Evolutionary conservation across 106 monocot genomes (phyloP).

Genomic region (Amphibolis antarctica): DNA sequence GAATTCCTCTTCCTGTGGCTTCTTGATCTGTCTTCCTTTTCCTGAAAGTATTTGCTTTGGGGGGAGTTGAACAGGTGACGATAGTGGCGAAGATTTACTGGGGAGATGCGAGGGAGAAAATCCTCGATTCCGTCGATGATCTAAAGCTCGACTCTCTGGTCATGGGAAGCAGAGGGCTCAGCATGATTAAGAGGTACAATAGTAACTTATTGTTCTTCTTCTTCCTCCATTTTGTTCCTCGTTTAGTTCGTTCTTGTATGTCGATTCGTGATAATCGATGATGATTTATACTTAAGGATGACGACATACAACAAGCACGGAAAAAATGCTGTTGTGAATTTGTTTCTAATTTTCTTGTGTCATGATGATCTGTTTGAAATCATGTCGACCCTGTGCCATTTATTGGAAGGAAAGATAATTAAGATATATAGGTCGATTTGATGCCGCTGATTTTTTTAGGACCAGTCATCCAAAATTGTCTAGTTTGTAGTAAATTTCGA

Average conservation of each 20-base stretch:
- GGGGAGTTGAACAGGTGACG: slow-evolving; percentile 18
- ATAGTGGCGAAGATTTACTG: slow-evolving; percentile 64
- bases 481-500: neutral
- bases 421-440: no score
- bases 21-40: neutral
- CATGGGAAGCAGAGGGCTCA: slow-evolving; percentile 69
- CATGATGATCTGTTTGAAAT: no score
- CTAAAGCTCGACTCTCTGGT: slow-evolving; percentile 55
- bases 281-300: no score
- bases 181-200: slow-evolving; percentile 40
- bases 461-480: no score
- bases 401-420: no score
- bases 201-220: neutral
- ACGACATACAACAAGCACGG: no score
- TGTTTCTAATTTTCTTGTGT: no score
- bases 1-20: neutral
- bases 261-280: no score
- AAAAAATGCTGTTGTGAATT: no score
- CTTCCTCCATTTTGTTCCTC: neutral
- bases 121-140: slow-evolving; percentile 44
- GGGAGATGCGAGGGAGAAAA: slow-evolving; percentile 83
- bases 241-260: neutral
- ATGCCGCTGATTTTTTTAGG: no score
- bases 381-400: no score
- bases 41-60: no score